Conservation (phyloP, 139 green algal genomes). For the Eudorina sp. region DNA sequence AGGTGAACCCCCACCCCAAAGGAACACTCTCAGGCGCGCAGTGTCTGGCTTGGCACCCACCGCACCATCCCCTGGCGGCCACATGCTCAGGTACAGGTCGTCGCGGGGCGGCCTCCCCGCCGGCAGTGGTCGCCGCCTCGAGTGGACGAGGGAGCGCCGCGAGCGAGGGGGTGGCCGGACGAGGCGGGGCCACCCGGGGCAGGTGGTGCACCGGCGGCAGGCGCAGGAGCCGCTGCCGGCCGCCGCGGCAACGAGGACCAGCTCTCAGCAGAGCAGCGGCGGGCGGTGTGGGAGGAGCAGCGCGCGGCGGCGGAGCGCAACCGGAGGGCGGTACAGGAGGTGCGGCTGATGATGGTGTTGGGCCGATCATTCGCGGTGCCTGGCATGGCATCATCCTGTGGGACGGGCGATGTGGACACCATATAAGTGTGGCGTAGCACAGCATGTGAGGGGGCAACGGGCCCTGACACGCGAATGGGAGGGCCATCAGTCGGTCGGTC, state of each 20-base stretch:
- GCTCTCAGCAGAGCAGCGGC: conserved; percentile 42
- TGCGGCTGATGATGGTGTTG: neutral
- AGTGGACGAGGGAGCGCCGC: neutral
- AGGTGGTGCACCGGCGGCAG: neutral
- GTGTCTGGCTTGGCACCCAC: too few relatives aligned
- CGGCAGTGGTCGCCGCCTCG: conserved; percentile 44
- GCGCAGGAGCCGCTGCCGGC: neutral
- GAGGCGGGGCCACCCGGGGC: neutral
- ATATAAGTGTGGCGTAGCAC: too few relatives aligned
- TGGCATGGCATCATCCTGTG: too few relatives aligned
- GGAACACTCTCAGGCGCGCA: too few relatives aligned
- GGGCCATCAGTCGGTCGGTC: too few relatives aligned
- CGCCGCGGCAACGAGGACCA: neutral
- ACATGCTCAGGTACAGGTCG: conserved; percentile 9
- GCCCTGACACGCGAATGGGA: too few relatives aligned
- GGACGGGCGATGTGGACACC: too few relatives aligned
- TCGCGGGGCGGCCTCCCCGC: neutral
- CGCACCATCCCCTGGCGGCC: too few relatives aligned
- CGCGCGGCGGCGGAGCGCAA: conserved; percentile 67
- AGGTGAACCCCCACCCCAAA: too few relatives aligned
- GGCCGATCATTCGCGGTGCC: too few relatives aligned
- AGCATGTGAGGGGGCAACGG: too few relatives aligned
- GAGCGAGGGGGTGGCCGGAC: neutral
- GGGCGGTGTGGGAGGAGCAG: conserved; percentile 72
- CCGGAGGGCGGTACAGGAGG: conserved; percentile 49